These are phyloP conservation scores for Chaetothyriales sp. DNA, from an alignment of 2,329 filamentous ascomycete species.

Conservation along the genomic window DNA sequence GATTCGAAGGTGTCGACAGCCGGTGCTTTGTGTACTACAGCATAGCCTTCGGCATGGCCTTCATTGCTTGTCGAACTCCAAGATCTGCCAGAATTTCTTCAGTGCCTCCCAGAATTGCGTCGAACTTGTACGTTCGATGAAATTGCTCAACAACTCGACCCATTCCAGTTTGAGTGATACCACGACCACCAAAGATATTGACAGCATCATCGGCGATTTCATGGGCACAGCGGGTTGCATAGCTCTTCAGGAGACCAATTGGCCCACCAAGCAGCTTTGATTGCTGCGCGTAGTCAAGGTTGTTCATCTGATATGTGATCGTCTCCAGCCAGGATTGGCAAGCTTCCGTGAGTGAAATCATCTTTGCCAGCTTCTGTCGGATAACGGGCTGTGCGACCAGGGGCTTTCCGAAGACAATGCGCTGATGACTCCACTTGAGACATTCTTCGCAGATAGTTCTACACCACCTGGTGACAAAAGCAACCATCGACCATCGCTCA, in stretches of 20 bases:
- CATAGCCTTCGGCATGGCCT: constrained; percentile 72
- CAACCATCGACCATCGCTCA: constrained; percentile 56
- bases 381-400: constrained; percentile 64
- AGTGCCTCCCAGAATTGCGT: constrained; percentile 53
- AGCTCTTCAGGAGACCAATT: constrained; percentile 59
- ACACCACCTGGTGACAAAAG: constrained; percentile 49
- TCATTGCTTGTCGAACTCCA: constrained; percentile 60
- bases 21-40: constrained; percentile 32
- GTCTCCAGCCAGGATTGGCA: constrained; percentile 53
- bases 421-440: constrained; percentile 68
- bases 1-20: neutral
- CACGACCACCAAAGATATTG: constrained; percentile 60
- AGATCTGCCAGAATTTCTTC: constrained; percentile 63
- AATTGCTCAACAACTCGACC: constrained; percentile 57
- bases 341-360: constrained; percentile 53
- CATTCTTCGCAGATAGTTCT: constrained; percentile 49
- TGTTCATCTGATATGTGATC: constrained; percentile 35
- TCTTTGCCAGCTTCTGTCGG: constrained; percentile 55
- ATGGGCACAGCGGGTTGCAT: constrained; percentile 56
- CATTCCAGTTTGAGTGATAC: constrained; percentile 55
- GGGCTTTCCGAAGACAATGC: constrained; percentile 54
- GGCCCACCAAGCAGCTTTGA: constrained; percentile 51
- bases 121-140: constrained; percentile 49
- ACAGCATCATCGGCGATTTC: constrained; percentile 58
- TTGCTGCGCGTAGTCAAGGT: constrained; percentile 34